Evolutionary conservation across 192 early-diverging fungal species (phyloP).

Genomic region (Umbelopsis sp.): DNA sequence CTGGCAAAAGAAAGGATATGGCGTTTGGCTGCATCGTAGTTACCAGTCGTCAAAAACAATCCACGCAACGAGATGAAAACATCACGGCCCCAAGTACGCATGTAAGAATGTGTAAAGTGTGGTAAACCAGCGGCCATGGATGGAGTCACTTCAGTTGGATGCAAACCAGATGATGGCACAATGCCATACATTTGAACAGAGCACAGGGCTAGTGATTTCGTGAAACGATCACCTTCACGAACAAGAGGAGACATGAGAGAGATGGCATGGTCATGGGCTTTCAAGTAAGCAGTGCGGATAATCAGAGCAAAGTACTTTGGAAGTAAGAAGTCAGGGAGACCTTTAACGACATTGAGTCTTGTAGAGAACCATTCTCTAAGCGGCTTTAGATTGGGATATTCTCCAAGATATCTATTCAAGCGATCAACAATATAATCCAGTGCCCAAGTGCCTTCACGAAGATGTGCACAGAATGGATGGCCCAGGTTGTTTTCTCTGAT

Average conservation of each 20-base stretch:
- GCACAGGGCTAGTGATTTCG: constrained; percentile 72
- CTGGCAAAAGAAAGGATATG: constrained; percentile 94
- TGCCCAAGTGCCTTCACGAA: constrained; percentile 91
- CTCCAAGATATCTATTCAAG: constrained; percentile 53
- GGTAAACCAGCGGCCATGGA: constrained; percentile 93
- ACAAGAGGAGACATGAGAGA: constrained; percentile 58
- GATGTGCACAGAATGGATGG: constrained; percentile 87
- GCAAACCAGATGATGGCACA: constrained; percentile 82
- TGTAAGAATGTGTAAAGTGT: constrained; percentile 89
- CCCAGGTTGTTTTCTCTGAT: constrained; percentile 89
- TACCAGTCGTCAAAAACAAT: constrained; percentile 79
- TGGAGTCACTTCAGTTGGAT: constrained; percentile 57
- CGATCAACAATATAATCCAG: constrained; percentile 84
- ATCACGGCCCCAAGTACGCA: constrained; percentile 99
- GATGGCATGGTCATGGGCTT: constrained; percentile 65
- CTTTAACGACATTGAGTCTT: constrained; percentile 71
- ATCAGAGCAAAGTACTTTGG: constrained; percentile 95
- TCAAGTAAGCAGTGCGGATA: constrained; percentile 76
- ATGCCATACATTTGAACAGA: constrained; percentile 84
- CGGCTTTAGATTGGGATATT: constrained; percentile 9
- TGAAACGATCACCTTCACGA: constrained; percentile 63
- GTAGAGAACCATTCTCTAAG: constrained; percentile 78
- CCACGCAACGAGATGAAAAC: constrained; percentile 92
- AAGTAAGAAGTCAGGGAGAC: constrained; percentile 77
- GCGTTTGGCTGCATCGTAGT: constrained; percentile 76